Evolutionary conservation across 192 early-diverging fungal species (phyloP).

Genomic region (Umbelopsis sp.): DNA sequence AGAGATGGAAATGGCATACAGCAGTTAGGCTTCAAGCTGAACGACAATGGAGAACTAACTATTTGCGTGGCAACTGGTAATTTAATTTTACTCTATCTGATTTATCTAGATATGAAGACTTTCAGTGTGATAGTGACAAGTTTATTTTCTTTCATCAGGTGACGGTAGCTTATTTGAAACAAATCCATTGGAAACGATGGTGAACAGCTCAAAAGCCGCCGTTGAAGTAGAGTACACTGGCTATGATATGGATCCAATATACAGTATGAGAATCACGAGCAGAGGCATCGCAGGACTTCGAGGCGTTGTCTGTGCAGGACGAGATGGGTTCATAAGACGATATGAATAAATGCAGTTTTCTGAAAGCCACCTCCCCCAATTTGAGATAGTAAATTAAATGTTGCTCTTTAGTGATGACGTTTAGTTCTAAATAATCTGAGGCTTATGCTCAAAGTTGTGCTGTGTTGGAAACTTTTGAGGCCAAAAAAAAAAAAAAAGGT

Average conservation of each 20-base stretch:
- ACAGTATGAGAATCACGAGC: slow-evolving; percentile 3
- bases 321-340: slow-evolving; percentile 16
- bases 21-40: slow-evolving; percentile 1
- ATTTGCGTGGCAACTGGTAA: slow-evolving; percentile 26
- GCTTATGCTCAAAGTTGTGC: slow-evolving; percentile 9
- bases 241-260: slow-evolving; percentile 26
- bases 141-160: not conserved
- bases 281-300: not conserved
- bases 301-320: slow-evolving; percentile 17
- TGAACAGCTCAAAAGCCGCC: not conserved
- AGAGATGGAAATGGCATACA: slow-evolving; percentile 21
- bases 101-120: too few species aligned
- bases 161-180: slow-evolving; percentile 34
- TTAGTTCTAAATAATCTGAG: not conserved
- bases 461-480: not conserved
- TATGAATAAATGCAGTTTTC: not conserved
- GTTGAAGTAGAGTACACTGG: slow-evolving; percentile 30
- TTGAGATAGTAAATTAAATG: not conserved
- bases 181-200: not conserved
- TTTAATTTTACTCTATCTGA: too few species aligned
- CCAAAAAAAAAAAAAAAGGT: slow-evolving; percentile 6
- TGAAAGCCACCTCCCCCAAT: not conserved
- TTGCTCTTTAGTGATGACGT: not conserved
- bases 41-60: slow-evolving; percentile 1
- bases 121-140: not conserved